Evolutionary conservation across 192 early-diverging fungal species (phyloP).

Genomic region (Lobosporangium transversale): DNA sequence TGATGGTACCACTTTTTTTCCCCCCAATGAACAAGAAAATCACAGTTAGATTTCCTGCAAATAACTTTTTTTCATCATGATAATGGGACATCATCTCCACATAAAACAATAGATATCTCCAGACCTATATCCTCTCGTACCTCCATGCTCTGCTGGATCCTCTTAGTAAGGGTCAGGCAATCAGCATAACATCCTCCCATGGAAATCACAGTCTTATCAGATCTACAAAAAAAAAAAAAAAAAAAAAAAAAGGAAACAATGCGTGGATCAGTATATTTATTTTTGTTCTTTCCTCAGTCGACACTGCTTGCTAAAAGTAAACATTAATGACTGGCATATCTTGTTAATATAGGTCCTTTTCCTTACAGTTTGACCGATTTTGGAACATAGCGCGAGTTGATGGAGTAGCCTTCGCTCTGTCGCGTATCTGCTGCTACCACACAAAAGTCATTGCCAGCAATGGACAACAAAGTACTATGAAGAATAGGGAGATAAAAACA

Average conservation of each 20-base stretch:
- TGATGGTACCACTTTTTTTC: slow-evolving; percentile 90
- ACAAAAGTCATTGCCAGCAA: slow-evolving; percentile 96
- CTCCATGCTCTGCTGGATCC: slow-evolving; percentile 87
- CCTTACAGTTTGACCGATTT: slow-evolving; percentile 86
- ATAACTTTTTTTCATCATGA: too few species aligned
- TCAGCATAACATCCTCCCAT: slow-evolving; percentile 93
- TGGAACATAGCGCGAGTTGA: slow-evolving; percentile 93
- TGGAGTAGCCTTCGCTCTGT: slow-evolving; percentile 92
- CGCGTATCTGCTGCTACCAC: slow-evolving; percentile 96
- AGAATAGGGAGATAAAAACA: background rate
- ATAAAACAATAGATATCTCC: too few species aligned
- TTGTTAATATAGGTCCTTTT: too few species aligned
- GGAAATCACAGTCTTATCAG: slow-evolving; percentile 85
- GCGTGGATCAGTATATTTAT: too few species aligned
- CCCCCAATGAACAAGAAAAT: too few species aligned
- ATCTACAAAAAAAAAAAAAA: slow-evolving; percentile 51
- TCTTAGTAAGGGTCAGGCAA: slow-evolving; percentile 82
- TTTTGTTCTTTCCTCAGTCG: too few species aligned
- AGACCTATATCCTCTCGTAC: too few species aligned
- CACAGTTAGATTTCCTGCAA: too few species aligned
- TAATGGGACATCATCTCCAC: too few species aligned
- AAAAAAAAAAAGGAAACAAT: too few species aligned
- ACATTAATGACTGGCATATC: too few species aligned
- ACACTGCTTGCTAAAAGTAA: too few species aligned
- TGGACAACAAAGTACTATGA: slow-evolving; percentile 71